Base-by-base conservation (phyloP, 2,329 filamentous ascomycete genomes). In the Bisporella sp. region DNA sequence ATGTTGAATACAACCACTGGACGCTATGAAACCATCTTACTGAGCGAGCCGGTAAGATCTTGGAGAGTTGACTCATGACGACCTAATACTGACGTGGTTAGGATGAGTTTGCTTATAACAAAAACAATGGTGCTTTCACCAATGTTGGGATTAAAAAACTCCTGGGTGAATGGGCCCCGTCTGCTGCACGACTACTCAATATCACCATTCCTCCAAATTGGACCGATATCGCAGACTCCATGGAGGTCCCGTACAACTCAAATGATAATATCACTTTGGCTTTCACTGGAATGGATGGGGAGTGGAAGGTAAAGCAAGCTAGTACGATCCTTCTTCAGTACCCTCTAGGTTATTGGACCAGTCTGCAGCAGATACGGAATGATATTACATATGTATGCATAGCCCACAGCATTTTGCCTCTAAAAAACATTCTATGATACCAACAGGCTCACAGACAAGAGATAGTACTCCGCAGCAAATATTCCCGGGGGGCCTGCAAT, bases 401-500 rank as follows among this genome's bases (percentile, higher is more conserved):
- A 21, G 21, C 21, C 21, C 21, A 21, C 3, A 3, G 21, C 21
- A 21, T 21, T 3, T 21, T 21, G 21, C 21, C 21, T 21, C 21
- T 21, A 21, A 21, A 21, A 21, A 21, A 21, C n/a, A 21, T 21
- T 21, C 2, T 21, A 21, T 21, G 21, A 21, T 21, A 21, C 3
- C 21, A 21, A 21, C 21, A 21, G 3, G 21, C 21, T 21, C 21
- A 21, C 21, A 21, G 21, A 21, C 3, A 21, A 21, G 21, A 21
- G 21, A 21, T 21, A 21, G 21, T 21, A 21, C 21, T 21, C 21
- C 2, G 35, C 35, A 39, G 35, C 35, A 39, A 39, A 9, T 21
- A 45, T 47, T 6, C 69, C 76, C 0, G 76, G 85, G 55, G 84
- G 85, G 0, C 85, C 84, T 0, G 84, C 79, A 5, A 88, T 88